Conservation (phyloP, 129 eudicot species). For the Artemisia annua region DNA sequence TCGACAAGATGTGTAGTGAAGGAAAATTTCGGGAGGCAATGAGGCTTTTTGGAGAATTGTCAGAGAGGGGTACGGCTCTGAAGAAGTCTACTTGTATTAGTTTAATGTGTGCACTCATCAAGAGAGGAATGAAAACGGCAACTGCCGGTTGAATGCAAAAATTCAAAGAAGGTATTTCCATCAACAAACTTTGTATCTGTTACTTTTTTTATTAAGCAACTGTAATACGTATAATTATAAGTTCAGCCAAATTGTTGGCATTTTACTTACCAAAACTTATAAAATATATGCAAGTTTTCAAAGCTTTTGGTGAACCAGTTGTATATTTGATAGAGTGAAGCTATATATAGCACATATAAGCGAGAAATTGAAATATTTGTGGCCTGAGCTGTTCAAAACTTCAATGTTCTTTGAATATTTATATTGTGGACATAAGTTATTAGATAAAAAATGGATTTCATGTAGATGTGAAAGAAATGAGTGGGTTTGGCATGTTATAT, state of each 20-base stretch:
- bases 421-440: too few relatives aligned
- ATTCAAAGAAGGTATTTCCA: slow-evolving; percentile 28
- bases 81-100: slow-evolving; percentile 60
- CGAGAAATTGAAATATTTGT: too few relatives aligned
- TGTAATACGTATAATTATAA: neutral
- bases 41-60: slow-evolving; percentile 53
- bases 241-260: neutral
- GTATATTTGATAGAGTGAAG: too few relatives aligned
- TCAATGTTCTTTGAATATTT: too few relatives aligned
- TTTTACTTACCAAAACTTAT: too few relatives aligned
- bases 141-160: slow-evolving; percentile 33
- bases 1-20: slow-evolving; percentile 60
- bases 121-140: slow-evolving; percentile 41
- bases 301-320: too few relatives aligned
- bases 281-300: too few relatives aligned
- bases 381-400: too few relatives aligned
- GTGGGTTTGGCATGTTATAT: too few relatives aligned
- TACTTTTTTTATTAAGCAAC: neutral
- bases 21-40: slow-evolving; percentile 80
- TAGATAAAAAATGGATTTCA: too few relatives aligned
- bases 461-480: too few relatives aligned
- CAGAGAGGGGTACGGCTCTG: slow-evolving; percentile 49
- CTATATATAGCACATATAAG: too few relatives aligned
- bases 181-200: neutral
- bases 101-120: slow-evolving; percentile 72